A percentile compares a stretch with the other conserved stretches of the same genome.
These are phyloP conservation scores for Halenospora varia DNA, from an alignment of 495 filamentous ascomycete genomes.

Conservation along the genomic window DNA sequence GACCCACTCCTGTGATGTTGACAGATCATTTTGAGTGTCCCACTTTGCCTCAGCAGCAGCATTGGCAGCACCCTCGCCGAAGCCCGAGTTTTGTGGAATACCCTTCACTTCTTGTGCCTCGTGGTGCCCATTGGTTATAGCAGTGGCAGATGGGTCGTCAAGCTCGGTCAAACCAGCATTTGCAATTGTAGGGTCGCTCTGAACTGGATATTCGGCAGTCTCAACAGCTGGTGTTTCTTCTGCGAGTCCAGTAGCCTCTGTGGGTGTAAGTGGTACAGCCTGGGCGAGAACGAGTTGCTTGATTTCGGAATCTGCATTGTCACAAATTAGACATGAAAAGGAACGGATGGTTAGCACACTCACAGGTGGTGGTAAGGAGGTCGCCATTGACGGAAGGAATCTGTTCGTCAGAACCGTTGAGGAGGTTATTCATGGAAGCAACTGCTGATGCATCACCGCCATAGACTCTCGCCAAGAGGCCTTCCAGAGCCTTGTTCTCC, in stretches of 20 bases:
- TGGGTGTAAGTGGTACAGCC: conserved; percentile 36
- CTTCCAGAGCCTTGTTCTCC: conserved; percentile 85
- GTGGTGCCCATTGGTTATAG: conserved; percentile 47
- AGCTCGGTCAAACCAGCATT: conserved; percentile 77
- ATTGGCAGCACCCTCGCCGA: conserved; percentile 61
- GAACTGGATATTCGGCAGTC: conserved; percentile 32
- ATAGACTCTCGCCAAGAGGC: conserved; percentile 83
- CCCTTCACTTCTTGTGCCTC: conserved; percentile 35
- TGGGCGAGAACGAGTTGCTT: conserved; percentile 56
- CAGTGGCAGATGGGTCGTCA: conserved; percentile 38
- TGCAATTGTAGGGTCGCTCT: conserved; percentile 68
- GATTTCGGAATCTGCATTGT: conserved; percentile 57
- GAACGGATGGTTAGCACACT: conserved; percentile 28
- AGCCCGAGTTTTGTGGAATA: conserved; percentile 47
- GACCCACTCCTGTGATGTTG: conserved; percentile 67
- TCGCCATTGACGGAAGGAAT: conserved; percentile 61
- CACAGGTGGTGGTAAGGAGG: conserved; percentile 70
- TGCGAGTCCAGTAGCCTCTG: conserved; percentile 25
- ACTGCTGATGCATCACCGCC: conserved; percentile 80
- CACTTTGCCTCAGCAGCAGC: conserved; percentile 64
- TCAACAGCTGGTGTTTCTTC: conserved; percentile 11
- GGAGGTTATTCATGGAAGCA: conserved; percentile 75
- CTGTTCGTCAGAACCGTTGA: conserved; percentile 73
- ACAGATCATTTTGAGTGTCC: conserved; percentile 54
- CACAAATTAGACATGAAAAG: conserved; percentile 25